Base-by-base conservation (phyloP, 805 yeast genomes). In the Millerozyma acaciae region DNA sequence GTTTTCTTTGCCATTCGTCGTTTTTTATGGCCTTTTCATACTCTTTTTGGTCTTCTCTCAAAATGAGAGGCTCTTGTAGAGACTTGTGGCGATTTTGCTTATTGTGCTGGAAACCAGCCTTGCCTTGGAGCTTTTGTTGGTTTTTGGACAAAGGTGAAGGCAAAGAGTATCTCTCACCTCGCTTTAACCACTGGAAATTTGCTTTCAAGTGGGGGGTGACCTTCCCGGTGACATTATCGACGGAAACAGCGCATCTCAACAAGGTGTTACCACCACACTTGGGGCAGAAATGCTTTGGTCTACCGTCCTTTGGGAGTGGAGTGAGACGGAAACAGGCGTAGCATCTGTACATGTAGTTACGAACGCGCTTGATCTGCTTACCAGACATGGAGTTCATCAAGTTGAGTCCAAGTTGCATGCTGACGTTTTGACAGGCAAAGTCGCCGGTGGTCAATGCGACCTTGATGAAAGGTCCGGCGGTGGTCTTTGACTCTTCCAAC, bases 391-490 rank as follows among this genome's bases (percentile, higher is more conserved):
- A 69, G 58, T 89, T 89, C 78, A 93, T 82, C 45, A 90, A 68
- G 44, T 85, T 83, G 37, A 93, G 59, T 4, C 96, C 96, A 47
- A 93, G 72, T 58, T 90, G 97, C 63, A 93, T 70, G 1, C 96
- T 76, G 10, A 89, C 96, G 59, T 93, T 93, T 60, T 93, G 99
- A 50, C 90, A 86, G 2, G 99, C 97, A 64, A 90, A 93, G 75
- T 93, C 99, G 17, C 95, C 95, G 0, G 97, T 84, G 0, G 96
- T 81, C 31, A 93, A 62, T 2, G 97, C 98, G 13, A 82, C 93
- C 42, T 79, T 75, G 37, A 81, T 71, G n/a, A 62, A 46, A 8
- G 61, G 49, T 5, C 44, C 52, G 2, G 48, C 37, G 3, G 52
- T 60, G 3, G 21, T 28, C 3, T 30, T 16, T 12, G 53, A 49